Conservation (phyloP, 2,329 filamentous ascomycete species). For the Fusarium devonianum region DNA sequence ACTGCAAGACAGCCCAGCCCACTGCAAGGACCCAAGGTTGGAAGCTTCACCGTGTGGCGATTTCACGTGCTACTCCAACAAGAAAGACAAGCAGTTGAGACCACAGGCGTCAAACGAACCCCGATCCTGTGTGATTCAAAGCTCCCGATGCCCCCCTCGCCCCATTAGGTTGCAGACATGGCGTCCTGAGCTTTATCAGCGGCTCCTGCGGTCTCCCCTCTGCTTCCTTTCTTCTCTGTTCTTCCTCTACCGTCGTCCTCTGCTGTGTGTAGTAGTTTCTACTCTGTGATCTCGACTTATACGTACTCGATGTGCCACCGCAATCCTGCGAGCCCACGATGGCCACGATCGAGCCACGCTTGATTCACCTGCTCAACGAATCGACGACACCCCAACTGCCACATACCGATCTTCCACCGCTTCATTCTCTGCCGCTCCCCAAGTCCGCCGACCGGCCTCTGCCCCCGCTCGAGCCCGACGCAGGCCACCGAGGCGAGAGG, state of each 20-base stretch:
- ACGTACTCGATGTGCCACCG: slow-evolving; percentile 40
- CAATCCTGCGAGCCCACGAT: slow-evolving; percentile 53
- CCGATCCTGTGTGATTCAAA: slow-evolving; percentile 35
- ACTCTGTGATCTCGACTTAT: slow-evolving; percentile 30
- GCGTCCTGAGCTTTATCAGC: slow-evolving; percentile 32
- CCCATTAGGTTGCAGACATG: slow-evolving; percentile 26
- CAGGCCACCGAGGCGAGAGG: slow-evolving; percentile 52
- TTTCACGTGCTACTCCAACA: slow-evolving; percentile 42
- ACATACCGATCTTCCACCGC: slow-evolving; percentile 62
- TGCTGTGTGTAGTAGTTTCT: slow-evolving; percentile 7
- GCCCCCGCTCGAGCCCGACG: slow-evolving; percentile 62
- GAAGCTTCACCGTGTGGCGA: slow-evolving; percentile 41
- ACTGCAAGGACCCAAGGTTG: slow-evolving; percentile 1
- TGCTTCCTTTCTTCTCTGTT: slow-evolving; percentile 11
- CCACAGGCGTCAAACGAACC: slow-evolving; percentile 36
- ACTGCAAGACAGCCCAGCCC: slow-evolving; percentile 6
- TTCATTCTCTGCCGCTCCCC: slow-evolving; percentile 56
- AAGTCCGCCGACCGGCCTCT: slow-evolving; percentile 55
- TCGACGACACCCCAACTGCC: slow-evolving; percentile 56
- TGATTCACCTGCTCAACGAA: slow-evolving; percentile 71
- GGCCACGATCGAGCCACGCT: slow-evolving; percentile 72
- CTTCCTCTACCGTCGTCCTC: slow-evolving; percentile 8
- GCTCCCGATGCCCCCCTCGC: slow-evolving; percentile 12
- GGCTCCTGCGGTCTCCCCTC: slow-evolving; percentile 18
- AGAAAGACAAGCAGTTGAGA: slow-evolving; percentile 38